Conservation (phyloP, 129 eudicot species). For the Oenanthe sinensis region DNA sequence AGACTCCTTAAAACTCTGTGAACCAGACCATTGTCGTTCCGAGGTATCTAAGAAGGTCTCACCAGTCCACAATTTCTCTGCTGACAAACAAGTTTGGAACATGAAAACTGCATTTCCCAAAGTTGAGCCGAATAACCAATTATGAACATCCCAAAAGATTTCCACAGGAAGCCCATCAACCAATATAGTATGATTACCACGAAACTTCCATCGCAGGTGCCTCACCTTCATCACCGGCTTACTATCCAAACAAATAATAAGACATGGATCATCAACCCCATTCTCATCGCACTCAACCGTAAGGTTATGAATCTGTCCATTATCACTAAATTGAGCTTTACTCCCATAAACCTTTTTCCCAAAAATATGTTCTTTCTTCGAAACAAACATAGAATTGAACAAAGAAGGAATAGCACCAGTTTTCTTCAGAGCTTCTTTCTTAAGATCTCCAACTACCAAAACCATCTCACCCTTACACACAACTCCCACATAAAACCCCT, state of each 20-base stretch:
- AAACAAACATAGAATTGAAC: constrained; percentile 31
- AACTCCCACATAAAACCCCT: constrained; percentile 59
- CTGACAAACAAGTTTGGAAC: constrained; percentile 57
- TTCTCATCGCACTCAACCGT: constrained; percentile 52
- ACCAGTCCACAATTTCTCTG: constrained; percentile 45
- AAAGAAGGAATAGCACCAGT: constrained; percentile 32
- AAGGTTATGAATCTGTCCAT: constrained; percentile 57
- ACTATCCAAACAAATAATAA: constrained; percentile 44
- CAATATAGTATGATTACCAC: constrained; percentile 56
- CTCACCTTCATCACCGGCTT: constrained; percentile 67
- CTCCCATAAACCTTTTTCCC: constrained; percentile 58
- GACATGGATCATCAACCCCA: constrained; percentile 42
- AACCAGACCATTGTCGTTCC: constrained; percentile 25
- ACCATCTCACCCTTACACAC: constrained; percentile 46
- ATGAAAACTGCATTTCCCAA: constrained; percentile 53
- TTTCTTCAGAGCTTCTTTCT: constrained; percentile 58
- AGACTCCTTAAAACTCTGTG: constrained; percentile 32
- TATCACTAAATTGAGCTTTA: constrained; percentile 57
- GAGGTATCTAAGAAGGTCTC: constrained; percentile 25
- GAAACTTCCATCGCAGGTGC: constrained; percentile 62
- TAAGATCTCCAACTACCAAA: constrained; percentile 70
- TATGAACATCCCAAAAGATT: constrained; percentile 73
- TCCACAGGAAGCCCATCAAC: constrained; percentile 71
- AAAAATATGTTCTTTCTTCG: constrained; percentile 59
- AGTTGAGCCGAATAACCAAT: constrained; percentile 62